Percentiles rank a stretch among this genome's conserved stretches.
Evolutionary conservation across 495 filamentous ascomycete genomes (phyloP).

Genomic region (Pyronema domesticum): DNA sequence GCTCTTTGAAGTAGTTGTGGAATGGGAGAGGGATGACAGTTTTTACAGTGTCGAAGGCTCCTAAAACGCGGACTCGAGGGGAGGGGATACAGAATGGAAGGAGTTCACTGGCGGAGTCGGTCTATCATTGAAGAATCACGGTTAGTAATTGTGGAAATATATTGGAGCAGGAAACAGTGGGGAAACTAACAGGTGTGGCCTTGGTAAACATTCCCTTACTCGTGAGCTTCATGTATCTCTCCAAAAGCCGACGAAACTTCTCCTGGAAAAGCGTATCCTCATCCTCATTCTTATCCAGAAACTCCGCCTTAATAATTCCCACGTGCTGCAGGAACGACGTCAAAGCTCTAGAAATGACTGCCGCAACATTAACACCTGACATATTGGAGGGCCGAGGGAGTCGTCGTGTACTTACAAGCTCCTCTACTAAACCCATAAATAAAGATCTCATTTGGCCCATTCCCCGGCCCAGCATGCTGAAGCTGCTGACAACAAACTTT

Average conservation of each 20-base stretch:
- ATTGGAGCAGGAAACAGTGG: neutral
- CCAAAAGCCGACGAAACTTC: neutral
- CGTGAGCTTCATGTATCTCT: neutral
- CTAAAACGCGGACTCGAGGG: conserved; percentile 12
- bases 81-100: neutral
- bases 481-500: neutral
- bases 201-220: neutral
- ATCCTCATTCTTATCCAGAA: neutral
- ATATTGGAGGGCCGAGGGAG: too few species aligned
- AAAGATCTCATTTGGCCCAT: conserved; percentile 1
- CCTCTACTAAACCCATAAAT: conserved; percentile 10
- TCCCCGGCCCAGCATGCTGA: neutral
- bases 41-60: conserved; percentile 16
- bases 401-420: conserved; percentile 8
- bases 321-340: conserved; percentile 15
- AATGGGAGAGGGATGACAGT: conserved; percentile 8
- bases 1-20: too few species aligned
- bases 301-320: conserved; percentile 5
- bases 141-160: neutral
- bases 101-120: neutral
- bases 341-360: conserved; percentile 15
- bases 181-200: neutral
- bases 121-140: neutral
- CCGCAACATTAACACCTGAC: too few species aligned
- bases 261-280: neutral